phyloP scores from a whole-genome alignment of 1,139 yeast genomes.

The Candida sanyaensis region DNA sequence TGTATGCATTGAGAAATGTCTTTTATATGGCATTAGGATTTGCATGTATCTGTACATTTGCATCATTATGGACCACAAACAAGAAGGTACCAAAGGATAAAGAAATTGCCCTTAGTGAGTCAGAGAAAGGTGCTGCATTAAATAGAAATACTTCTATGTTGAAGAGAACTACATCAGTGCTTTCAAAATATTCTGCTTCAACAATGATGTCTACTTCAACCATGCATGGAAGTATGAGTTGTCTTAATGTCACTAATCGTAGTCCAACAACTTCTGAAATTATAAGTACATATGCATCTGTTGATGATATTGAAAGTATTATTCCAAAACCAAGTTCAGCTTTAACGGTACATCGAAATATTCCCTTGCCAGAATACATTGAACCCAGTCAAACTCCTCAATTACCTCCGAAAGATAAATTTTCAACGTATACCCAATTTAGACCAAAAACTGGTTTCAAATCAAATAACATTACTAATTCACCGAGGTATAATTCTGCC shows the following conservation, averaged over 20 bases:
- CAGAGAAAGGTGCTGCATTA: not conserved
- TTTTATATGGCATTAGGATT: slow-evolving; percentile 41
- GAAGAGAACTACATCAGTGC: not conserved
- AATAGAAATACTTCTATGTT: not conserved
- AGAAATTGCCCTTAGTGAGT: slow-evolving; percentile 6
- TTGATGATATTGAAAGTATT: not conserved
- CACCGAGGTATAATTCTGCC: slow-evolving; percentile 1
- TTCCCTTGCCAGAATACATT: not conserved
- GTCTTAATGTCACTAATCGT: not conserved
- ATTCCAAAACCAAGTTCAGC: not conserved
- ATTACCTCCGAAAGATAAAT: slow-evolving; percentile 3
- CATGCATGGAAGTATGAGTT: not conserved
- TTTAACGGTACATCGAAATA: not conserved
- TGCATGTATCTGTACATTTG: slow-evolving; percentile 28
- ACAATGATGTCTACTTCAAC: slow-evolving; percentile 4
- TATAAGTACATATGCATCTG: not conserved
- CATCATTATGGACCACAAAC: slow-evolving; percentile 36
- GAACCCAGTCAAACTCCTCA: not conserved
- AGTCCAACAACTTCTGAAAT: not conserved
- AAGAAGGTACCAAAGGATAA: slow-evolving; percentile 33
- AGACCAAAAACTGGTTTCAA: slow-evolving; percentile 2
- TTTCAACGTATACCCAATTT: not conserved
- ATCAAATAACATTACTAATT: not conserved
- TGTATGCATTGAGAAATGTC: slow-evolving; percentile 35
- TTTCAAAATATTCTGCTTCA: slow-evolving; percentile 2